phyloP scores from a whole-genome alignment of 1,284 basidiomycete genomes.

The Spongispora temasekensis region DNA sequence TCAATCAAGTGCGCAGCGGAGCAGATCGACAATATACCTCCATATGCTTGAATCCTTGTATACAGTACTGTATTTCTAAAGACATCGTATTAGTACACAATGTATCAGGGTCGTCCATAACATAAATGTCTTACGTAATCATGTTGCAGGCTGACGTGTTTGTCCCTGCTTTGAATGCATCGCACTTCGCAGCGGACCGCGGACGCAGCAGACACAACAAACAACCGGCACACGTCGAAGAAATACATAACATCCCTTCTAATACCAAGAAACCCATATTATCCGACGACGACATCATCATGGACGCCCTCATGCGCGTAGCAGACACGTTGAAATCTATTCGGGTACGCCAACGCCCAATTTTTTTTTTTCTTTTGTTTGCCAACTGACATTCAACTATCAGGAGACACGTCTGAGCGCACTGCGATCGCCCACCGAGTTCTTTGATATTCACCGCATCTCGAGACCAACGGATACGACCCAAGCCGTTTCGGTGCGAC shows the following conservation, averaged over 20 bases:
- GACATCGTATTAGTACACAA: neutral
- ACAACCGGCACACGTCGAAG: neutral
- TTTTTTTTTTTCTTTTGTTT: constrained; percentile 7
- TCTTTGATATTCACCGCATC: constrained; percentile 89
- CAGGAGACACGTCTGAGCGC: constrained; percentile 84
- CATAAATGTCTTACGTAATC: too few relatives aligned
- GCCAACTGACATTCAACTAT: neutral
- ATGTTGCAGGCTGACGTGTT: neutral
- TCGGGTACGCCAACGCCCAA: constrained; percentile 49
- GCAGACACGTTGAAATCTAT: constrained; percentile 74
- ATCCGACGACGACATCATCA: constrained; percentile 32
- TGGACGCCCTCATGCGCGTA: constrained; percentile 63
- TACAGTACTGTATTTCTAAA: too few relatives aligned
- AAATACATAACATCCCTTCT: too few relatives aligned
- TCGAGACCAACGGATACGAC: constrained; percentile 79
- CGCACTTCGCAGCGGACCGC: neutral
- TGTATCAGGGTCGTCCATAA: neutral
- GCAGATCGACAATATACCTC: neutral
- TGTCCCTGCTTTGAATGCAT: neutral
- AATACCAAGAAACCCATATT: too few relatives aligned
- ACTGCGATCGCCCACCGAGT: constrained; percentile 78
- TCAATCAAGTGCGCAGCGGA: neutral
- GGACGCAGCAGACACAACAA: neutral
- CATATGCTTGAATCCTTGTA: too few relatives aligned
- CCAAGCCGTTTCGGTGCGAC: constrained; percentile 66